These are phyloP conservation scores for Cicer cuneatum DNA, from an alignment of 306 rosid genomes.

Conservation along the genomic window DNA sequence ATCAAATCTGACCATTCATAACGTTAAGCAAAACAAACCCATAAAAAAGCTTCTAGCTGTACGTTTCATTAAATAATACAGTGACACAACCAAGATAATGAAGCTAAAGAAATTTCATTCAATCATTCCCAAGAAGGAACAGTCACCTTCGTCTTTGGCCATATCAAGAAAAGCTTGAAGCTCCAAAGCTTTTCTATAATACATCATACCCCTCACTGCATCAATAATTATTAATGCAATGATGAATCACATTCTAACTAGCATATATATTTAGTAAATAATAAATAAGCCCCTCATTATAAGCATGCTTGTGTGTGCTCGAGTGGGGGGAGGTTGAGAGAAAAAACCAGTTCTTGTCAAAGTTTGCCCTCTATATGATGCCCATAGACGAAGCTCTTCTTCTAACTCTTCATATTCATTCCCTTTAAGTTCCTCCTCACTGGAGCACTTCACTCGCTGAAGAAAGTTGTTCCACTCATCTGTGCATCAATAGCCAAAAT, in stretches of 20 bases:
- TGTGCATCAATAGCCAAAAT: conserved; percentile 47
- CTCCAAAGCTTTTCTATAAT: conserved; percentile 94
- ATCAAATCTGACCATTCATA: conserved; percentile 70
- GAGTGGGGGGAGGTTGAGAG: not conserved
- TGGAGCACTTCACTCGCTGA: conserved; percentile 56
- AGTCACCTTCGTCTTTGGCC: conserved; percentile 83
- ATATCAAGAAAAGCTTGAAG: conserved; percentile 98
- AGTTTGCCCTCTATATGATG: conserved; percentile 97
- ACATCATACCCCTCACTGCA: conserved; percentile 98
- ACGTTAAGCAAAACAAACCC: conserved; percentile 29
- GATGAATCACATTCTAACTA: conserved; percentile 11
- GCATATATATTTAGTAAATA: conserved; percentile 1
- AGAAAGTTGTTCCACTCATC: conserved; percentile 98
- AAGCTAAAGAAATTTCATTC: not conserved
- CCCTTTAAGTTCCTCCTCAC: conserved; percentile 79
- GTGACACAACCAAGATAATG: conserved; percentile 1
- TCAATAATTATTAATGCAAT: conserved; percentile 23
- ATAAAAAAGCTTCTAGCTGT: not conserved
- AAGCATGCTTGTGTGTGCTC: not conserved
- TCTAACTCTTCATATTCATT: conserved; percentile 65
- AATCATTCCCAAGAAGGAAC: conserved; percentile 33
- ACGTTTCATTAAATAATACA: conserved; percentile 15
- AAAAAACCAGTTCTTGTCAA: conserved; percentile 85
- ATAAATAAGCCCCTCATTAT: conserved; percentile 7
- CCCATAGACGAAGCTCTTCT: conserved; percentile 96